phyloP scores from a whole-genome alignment of 768 basidiomycete genomes.

The Agaricus blazei region DNA sequence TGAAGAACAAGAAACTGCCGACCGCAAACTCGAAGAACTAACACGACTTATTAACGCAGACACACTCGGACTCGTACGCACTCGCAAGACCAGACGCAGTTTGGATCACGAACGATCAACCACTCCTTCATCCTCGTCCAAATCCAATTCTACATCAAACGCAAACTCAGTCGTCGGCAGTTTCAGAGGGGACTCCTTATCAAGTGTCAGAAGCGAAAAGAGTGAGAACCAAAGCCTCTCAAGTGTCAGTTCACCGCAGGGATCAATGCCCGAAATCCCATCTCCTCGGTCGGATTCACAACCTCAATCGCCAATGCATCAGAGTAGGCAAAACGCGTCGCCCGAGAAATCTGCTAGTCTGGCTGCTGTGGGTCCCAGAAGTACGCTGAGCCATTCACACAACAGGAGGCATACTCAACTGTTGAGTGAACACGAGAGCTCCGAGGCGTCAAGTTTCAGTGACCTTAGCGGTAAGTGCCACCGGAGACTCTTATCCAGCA shows the following conservation, averaged over 20 bases:
- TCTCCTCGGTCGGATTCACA: slow-evolving; percentile 61
- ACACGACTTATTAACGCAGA: slow-evolving; percentile 73
- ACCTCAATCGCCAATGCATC: slow-evolving; percentile 39
- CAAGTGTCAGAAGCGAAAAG: slow-evolving; percentile 41
- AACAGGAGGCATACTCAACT: slow-evolving; percentile 42
- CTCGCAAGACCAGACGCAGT: slow-evolving; percentile 25
- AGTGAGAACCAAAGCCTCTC: slow-evolving; percentile 71
- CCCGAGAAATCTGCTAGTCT: slow-evolving; percentile 58
- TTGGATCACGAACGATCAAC: slow-evolving; percentile 39
- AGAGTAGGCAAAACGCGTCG: slow-evolving; percentile 42
- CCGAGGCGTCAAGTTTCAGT: slow-evolving; percentile 79
- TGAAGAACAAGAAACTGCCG: slow-evolving; percentile 65
- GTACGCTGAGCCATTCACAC: slow-evolving; percentile 46
- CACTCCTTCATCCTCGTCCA: slow-evolving; percentile 6
- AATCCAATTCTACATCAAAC: slow-evolving; percentile 26
- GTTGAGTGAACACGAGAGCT: slow-evolving; percentile 57
- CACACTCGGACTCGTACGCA: slow-evolving; percentile 60
- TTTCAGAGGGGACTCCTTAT: slow-evolving; percentile 33
- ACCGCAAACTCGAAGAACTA: slow-evolving; percentile 63
- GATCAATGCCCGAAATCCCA: slow-evolving; percentile 78
- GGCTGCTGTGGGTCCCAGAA: slow-evolving; percentile 51
- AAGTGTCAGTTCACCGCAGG: slow-evolving; percentile 66
- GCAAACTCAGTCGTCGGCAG: slow-evolving; percentile 27
- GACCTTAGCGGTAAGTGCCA: slow-evolving; percentile 69
- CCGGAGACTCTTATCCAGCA: background rate